Conservation (phyloP, 805 yeast species). For the Tetrapisispora taiwanensis region DNA sequence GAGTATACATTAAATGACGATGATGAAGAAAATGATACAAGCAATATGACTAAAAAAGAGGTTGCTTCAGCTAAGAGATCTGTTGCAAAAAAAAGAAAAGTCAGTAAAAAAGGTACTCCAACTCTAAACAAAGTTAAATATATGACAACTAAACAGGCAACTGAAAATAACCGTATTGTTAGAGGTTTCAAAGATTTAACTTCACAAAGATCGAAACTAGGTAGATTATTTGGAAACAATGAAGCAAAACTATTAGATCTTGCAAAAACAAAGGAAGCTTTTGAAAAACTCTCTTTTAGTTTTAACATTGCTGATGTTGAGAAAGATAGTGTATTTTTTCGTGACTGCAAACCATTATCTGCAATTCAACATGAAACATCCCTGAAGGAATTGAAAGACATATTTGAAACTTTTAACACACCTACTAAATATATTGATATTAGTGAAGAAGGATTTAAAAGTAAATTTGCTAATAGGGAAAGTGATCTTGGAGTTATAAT, state of each 20-base stretch:
- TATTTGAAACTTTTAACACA: background rate
- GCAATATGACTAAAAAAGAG: background rate
- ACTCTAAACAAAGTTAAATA: slow-evolving; percentile 1
- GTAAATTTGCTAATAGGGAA: slow-evolving; percentile 19
- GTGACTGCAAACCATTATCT: slow-evolving; percentile 13
- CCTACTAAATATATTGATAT: slow-evolving; percentile 13
- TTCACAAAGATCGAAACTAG: slow-evolving; percentile 34
- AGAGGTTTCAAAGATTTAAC: slow-evolving; percentile 27
- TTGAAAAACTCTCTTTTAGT: slow-evolving; percentile 41
- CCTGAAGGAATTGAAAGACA: background rate
- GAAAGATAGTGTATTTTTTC: slow-evolving; percentile 15
- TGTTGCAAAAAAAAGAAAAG: slow-evolving; percentile 4
- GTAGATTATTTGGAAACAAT: slow-evolving; percentile 42
- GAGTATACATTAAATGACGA: background rate
- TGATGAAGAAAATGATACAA: background rate
- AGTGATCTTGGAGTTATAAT: slow-evolving; percentile 13
- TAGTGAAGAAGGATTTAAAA: slow-evolving; percentile 15
- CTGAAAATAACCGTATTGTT: slow-evolving; percentile 15
- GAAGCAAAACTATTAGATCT: slow-evolving; percentile 34
- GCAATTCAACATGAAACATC: slow-evolving; percentile 4
- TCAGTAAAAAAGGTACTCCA: slow-evolving; percentile 1
- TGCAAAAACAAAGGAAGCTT: slow-evolving; percentile 37
- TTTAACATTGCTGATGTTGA: slow-evolving; percentile 29
- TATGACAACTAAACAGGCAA: slow-evolving; percentile 11
- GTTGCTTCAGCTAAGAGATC: background rate